Percentiles rank a stretch among this genome's conserved stretches.
Conservation (phyloP, 257 asterid species). For the Paraleonurus japonicus region DNA sequence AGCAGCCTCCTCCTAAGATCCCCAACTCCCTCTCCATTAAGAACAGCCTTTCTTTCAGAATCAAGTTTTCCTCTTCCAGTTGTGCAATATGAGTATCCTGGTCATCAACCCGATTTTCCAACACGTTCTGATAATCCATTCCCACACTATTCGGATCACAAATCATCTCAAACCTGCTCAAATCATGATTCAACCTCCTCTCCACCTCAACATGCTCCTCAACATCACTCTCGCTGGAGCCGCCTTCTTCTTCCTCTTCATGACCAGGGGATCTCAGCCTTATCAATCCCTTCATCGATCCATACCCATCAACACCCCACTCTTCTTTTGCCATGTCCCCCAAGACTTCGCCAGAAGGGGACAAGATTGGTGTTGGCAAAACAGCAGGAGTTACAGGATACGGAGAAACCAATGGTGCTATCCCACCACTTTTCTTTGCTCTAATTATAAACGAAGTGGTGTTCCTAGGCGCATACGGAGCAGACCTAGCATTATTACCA, state of each 20-base stretch:
- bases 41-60: constrained; percentile 50
- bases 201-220: constrained; percentile 60
- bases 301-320: constrained; percentile 70
- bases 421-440: constrained; percentile 53
- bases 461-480: constrained; percentile 58
- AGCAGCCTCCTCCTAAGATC: constrained; percentile 44
- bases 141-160: constrained; percentile 37
- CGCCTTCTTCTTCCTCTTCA: constrained; percentile 48
- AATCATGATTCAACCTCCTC: constrained; percentile 52
- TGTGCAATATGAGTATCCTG: constrained; percentile 49
- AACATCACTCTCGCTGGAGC: constrained; percentile 45
- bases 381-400: constrained; percentile 53
- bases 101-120: constrained; percentile 51
- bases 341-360: constrained; percentile 52
- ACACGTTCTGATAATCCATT: constrained; percentile 29
- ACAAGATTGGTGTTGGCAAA: constrained; percentile 51
- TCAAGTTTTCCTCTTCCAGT: constrained; percentile 52
- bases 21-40: constrained; percentile 49
- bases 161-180: constrained; percentile 63
- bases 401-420: constrained; percentile 55
- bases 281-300: constrained; percentile 64
- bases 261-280: constrained; percentile 48
- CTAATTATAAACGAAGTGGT: constrained; percentile 58
- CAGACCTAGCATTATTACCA: constrained; percentile 36
- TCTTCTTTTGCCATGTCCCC: constrained; percentile 58